Percentiles rank a stretch among this genome's conserved stretches.
Conservation (phyloP, 192 early-diverging fungal genomes). For the Coemansia sp. region DNA sequence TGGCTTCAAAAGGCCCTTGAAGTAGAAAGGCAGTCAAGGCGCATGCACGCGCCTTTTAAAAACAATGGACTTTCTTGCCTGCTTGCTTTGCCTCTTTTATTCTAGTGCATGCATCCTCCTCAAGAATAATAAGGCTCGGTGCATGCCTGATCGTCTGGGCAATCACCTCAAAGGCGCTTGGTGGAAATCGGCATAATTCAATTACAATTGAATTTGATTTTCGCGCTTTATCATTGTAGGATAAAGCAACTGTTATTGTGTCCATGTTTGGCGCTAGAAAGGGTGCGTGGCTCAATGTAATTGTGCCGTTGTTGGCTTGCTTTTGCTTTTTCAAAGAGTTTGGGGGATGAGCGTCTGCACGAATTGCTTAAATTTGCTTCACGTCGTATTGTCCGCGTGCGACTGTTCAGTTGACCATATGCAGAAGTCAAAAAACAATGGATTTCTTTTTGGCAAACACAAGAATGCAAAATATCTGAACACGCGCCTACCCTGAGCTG, state of each 20-base stretch:
- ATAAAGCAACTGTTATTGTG: neutral
- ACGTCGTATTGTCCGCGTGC: neutral
- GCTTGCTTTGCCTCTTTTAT: neutral
- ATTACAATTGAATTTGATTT: conserved; percentile 6
- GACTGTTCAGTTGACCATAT: conserved; percentile 4
- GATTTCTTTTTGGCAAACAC: neutral
- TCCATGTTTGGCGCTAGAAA: neutral
- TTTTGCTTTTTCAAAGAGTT: neutral
- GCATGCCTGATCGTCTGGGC: neutral
- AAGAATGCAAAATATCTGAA: neutral
- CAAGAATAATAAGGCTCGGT: neutral
- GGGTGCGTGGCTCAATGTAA: neutral
- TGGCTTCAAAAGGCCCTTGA: neutral
- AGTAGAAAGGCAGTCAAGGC: neutral
- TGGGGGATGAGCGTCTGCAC: neutral
- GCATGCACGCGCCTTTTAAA: neutral
- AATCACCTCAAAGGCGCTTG: neutral
- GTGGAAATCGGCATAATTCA: neutral
- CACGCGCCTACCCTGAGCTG: neutral
- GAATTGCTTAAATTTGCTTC: conserved; percentile 4
- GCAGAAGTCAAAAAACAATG: conserved; percentile 2
- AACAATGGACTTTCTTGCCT: neutral
- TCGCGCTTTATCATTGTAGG: neutral
- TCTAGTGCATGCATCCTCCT: neutral
- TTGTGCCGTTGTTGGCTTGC: neutral